Evolutionary conservation across 73 alveolate species (phyloP).

Genomic region (Paramecium biaurelia): DNA sequence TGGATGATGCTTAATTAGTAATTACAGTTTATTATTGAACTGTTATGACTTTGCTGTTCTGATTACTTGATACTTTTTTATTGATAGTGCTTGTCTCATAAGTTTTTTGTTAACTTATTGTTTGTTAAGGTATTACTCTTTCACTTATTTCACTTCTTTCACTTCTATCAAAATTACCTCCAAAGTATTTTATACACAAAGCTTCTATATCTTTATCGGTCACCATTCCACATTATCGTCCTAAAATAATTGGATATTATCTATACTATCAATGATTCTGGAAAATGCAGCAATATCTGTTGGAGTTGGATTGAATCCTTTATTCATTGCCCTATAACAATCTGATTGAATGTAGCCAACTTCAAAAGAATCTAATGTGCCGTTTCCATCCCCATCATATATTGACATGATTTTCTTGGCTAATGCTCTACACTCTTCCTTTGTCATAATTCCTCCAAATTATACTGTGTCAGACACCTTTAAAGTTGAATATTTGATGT

Average conservation of each 20-base stretch:
- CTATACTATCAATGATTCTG: conserved; percentile 18
- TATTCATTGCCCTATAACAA: conserved; percentile 53
- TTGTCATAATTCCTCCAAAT: conserved; percentile 26
- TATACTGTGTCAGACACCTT: not conserved
- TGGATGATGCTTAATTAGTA: not conserved
- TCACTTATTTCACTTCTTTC: conserved; percentile 32
- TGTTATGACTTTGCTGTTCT: conserved; percentile 5
- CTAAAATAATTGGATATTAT: not conserved
- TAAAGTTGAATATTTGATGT: conserved; percentile 24
- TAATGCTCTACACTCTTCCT: conserved; percentile 9
- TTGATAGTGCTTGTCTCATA: not conserved
- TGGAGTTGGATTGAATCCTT: conserved; percentile 53
- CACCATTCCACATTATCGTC: not conserved
- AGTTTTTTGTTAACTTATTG: not conserved
- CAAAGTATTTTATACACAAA: not conserved
- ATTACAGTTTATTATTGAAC: not conserved
- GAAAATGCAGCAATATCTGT: conserved; percentile 41
- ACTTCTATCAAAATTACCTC: conserved; percentile 29
- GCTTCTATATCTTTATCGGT: conserved; percentile 10
- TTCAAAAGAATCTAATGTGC: conserved; percentile 45
- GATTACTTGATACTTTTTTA: not conserved
- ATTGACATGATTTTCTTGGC: conserved; percentile 4
- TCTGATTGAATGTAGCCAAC: conserved; percentile 40
- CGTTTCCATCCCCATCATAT: conserved; percentile 38
- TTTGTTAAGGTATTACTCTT: not conserved